Base-by-base conservation (phyloP, 345 rosid genomes). In the Aquilaria yunnanensis region DNA sequence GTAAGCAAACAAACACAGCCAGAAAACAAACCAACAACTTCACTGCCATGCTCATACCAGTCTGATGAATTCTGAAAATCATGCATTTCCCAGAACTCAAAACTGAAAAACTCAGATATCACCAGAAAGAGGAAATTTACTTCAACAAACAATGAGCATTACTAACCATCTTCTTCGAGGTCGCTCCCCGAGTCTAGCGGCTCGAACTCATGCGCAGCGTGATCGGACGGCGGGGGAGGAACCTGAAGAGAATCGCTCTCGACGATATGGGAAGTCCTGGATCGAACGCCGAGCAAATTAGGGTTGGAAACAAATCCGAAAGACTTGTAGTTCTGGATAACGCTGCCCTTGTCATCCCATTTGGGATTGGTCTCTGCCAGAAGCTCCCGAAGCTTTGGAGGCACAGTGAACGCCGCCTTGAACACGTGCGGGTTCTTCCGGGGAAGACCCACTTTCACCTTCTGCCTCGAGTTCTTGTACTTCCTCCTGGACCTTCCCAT, bases 401-500 rank as follows among this genome's bases (percentile, higher is more conserved):
- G 97, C 66, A 94, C 66, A 67, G 72, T 75, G 81, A 94, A 94
- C 32, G 90, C 83, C 32, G 95, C 91, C 58, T 90, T 94, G 64
- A 94, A 85, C 67, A 81, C 60, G 62, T 79, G 70, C 16, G 94
- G 96, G 54, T 90, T 82, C 58, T 87, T 90, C 89, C 78, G 86
- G 0, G 95, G 96, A 11, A 94, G 97, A 61, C 83, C 89, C 6
- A 90, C 97, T 9, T 63, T 76, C 16, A 94, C 97, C 77, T 94
- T 94, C 6, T 92, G 60, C 68, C 85, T 75, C 32, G 99, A 88
- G 48, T 66, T 70, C 74, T 80, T 88, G 87, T 83, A 87, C 77
- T 88, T 94, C 59, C 99, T 82, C 71, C 97, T 83, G 2, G 97
- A 94, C 68, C 97, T 71, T 70, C 96, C 99, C 99, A 94, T 94